Percentiles rank a stretch among this genome's conserved stretches.
Conservation (phyloP, 306 rosid genomes). For the Malus sylvestris region DNA sequence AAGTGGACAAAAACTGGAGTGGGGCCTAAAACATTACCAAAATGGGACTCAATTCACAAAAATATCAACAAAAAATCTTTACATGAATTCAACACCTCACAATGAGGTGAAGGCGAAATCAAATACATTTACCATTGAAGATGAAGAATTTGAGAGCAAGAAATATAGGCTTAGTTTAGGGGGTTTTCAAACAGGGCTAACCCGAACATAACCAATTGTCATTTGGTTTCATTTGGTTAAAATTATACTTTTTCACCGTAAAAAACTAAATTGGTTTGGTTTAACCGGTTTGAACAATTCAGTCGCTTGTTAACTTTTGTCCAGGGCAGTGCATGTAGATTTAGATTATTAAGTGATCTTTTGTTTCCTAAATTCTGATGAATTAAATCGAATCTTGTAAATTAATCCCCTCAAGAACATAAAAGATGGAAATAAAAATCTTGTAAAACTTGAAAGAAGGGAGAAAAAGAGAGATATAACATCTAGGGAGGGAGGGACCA, state of each 20-base stretch:
- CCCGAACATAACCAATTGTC: not conserved
- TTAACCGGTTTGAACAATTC: not conserved
- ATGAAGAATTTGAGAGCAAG: not conserved
- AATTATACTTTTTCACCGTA: no score
- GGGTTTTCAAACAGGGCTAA: not conserved
- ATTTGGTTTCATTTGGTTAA: not conserved
- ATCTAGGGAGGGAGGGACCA: not conserved
- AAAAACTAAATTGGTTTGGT: not conserved
- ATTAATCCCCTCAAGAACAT: not conserved
- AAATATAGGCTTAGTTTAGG: not conserved
- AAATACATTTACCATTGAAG: not conserved
- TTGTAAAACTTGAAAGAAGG: no score
- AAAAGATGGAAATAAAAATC: no score
- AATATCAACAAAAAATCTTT: no score
- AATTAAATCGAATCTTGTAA: not conserved
- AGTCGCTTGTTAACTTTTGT: no score
- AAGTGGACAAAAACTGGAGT: no score
- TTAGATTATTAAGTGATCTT: not conserved
- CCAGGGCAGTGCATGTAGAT: not conserved
- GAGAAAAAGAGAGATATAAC: not conserved
- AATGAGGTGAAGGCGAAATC: no score
- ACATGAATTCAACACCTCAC: no score
- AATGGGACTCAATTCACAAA: no score
- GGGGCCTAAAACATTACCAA: no score
- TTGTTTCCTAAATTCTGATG: not conserved